Percentiles rank a stretch among this genome's conserved stretches.
Evolutionary conservation across 2,329 filamentous ascomycete genomes (phyloP).

Genomic region (Amauroascus verrucosus): DNA sequence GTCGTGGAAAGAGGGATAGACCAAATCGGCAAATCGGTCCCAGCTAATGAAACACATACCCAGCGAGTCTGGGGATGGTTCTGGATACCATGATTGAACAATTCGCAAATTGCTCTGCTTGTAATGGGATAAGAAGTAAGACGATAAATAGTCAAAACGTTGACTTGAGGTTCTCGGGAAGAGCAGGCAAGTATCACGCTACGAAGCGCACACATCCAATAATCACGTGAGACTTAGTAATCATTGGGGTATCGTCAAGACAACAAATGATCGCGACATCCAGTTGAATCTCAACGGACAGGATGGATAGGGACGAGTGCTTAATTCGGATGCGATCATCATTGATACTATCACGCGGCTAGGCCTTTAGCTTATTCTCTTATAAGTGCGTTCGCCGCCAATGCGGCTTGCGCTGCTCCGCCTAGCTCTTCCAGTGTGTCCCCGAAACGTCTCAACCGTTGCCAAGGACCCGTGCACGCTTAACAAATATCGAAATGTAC

Average conservation of each 20-base stretch:
- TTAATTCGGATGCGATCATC: not conserved
- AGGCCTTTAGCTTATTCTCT: not conserved
- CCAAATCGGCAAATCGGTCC: not conserved
- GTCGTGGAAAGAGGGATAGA: not conserved
- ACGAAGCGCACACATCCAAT: not conserved
- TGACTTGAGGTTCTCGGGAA: slow-evolving; percentile 21
- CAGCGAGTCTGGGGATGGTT: slow-evolving; percentile 35
- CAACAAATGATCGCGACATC: not conserved
- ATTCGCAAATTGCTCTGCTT: not conserved
- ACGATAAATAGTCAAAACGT: slow-evolving; percentile 23
- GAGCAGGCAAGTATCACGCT: slow-evolving; percentile 8
- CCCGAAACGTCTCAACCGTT: not conserved
- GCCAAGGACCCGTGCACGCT: not conserved
- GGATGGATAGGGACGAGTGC: slow-evolving; percentile 23
- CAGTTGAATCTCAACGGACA: not conserved
- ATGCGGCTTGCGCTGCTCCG: slow-evolving; percentile 12
- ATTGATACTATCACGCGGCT: not conserved
- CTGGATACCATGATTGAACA: slow-evolving; percentile 33
- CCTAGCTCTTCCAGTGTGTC: not conserved
- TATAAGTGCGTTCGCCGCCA: slow-evolving; percentile 10
- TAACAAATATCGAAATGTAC: not conserved
- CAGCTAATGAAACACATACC: slow-evolving; percentile 27
- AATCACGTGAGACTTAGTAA: not conserved
- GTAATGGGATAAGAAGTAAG: slow-evolving; percentile 16
- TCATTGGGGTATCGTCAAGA: not conserved